Evolutionary conservation across 345 rosid species (phyloP).

Genomic region (Orychophragmus violaceus): DNA sequence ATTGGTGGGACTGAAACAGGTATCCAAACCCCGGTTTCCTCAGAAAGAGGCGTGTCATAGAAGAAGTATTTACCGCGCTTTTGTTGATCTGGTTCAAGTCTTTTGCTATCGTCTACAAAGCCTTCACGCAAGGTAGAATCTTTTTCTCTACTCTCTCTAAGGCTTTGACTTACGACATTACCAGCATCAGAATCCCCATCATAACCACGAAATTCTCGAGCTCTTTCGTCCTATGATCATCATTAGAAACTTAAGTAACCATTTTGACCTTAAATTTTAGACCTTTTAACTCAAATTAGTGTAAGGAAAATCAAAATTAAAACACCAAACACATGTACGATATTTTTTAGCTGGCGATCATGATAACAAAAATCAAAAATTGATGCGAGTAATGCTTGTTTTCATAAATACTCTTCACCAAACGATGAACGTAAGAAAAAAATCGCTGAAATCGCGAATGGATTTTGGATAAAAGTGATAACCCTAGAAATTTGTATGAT

Average conservation of each 20-base stretch:
- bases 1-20: slow-evolving; percentile 93
- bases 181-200: slow-evolving; percentile 4
- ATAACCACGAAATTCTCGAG: not conserved
- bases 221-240: slow-evolving; percentile 24
- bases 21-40: slow-evolving; percentile 93
- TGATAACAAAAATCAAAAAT: no score
- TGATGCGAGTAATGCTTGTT: not conserved
- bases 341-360: slow-evolving; percentile 14
- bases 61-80: slow-evolving; percentile 64
- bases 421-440: not conserved
- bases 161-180: not conserved
- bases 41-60: slow-evolving; percentile 67
- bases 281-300: not conserved
- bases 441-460: not conserved
- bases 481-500: no score
- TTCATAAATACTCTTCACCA: not conserved
- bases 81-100: slow-evolving; percentile 3
- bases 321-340: not conserved
- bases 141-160: not conserved
- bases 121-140: not conserved
- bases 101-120: slow-evolving; percentile 5
- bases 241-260: not conserved
- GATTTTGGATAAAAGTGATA: not conserved
- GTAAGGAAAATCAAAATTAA: not conserved
- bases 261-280: not conserved